These are phyloP conservation scores for Melampsora americana DNA, from an alignment of 1,284 basidiomycete species.

Conservation along the genomic window DNA sequence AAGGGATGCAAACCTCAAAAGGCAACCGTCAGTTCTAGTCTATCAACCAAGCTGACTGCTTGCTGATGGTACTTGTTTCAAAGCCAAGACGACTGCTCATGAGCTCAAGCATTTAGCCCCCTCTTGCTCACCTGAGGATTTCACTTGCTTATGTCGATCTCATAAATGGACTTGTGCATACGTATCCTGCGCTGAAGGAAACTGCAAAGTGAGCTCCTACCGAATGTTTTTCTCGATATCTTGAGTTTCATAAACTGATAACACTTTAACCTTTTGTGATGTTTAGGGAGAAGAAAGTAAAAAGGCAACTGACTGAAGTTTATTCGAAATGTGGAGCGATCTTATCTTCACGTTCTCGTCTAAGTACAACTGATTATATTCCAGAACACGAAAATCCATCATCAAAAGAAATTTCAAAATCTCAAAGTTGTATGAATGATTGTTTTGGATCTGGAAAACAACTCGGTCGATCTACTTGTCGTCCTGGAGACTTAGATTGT, in stretches of 20 bases:
- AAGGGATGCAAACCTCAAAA: background rate
- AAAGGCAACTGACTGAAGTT: slow-evolving; percentile 26
- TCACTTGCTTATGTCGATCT: slow-evolving; percentile 26
- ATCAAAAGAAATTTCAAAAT: slow-evolving; percentile 14
- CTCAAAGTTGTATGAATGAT: slow-evolving; percentile 9
- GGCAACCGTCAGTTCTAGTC: background rate
- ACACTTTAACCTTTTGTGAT: background rate
- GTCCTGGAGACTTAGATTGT: slow-evolving; percentile 17
- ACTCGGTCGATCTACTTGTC: background rate
- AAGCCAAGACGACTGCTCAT: slow-evolving; percentile 15
- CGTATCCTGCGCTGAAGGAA: slow-evolving; percentile 17
- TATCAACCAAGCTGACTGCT: background rate
- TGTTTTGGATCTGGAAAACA: slow-evolving; percentile 11
- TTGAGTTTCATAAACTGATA: background rate
- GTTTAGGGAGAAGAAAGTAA: slow-evolving; percentile 18
- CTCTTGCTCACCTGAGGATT: slow-evolving; percentile 20
- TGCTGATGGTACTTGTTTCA: slow-evolving; percentile 16
- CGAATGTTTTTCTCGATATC: background rate
- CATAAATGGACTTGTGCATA: slow-evolving; percentile 34
- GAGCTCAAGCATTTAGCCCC: slow-evolving; percentile 32
- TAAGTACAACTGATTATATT: slow-evolving; percentile 31
- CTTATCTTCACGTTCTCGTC: slow-evolving; percentile 13
- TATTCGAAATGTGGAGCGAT: slow-evolving; percentile 26
- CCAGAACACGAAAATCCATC: slow-evolving; percentile 12
- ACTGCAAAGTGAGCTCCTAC: slow-evolving; percentile 23